A percentile compares a stretch with the other conserved stretches of the same genome.
Evolutionary conservation across 2,329 filamentous ascomycete genomes (phyloP).

Genomic region (Aspergillus fumigatus): DNA sequence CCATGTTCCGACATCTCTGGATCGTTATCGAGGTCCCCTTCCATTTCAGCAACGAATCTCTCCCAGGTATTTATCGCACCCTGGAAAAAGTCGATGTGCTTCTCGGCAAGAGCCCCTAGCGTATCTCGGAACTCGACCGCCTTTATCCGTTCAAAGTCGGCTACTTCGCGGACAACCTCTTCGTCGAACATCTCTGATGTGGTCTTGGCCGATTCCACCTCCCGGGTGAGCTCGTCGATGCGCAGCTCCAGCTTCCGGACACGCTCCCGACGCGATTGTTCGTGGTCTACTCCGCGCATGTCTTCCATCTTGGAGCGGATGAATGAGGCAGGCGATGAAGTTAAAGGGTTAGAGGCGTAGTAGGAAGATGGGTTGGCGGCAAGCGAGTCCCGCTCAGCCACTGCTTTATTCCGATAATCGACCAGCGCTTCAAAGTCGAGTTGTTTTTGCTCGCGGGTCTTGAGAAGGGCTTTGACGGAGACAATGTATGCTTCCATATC

Average conservation of each 20-base stretch:
- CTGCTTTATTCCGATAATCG: constrained; percentile 90
- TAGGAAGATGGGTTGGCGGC: constrained; percentile 59
- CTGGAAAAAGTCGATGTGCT: constrained; percentile 82
- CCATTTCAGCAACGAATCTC: constrained; percentile 82
- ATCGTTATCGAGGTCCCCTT: constrained; percentile 50
- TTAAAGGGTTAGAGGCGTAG: constrained; percentile 49
- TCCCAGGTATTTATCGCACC: constrained; percentile 81
- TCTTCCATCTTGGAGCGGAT: constrained; percentile 94
- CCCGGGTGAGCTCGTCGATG: constrained; percentile 84
- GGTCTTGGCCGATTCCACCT: constrained; percentile 82
- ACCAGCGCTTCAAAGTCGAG: constrained; percentile 95
- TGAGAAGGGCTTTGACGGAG: constrained; percentile 82
- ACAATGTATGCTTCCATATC: constrained; percentile 94
- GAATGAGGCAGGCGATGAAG: constrained; percentile 73
- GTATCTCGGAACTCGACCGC: constrained; percentile 85
- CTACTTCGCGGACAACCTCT: constrained; percentile 87
- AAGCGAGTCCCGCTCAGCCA: constrained; percentile 76
- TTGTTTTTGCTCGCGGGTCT: constrained; percentile 94
- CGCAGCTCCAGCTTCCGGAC: constrained; percentile 85
- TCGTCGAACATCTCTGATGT: constrained; percentile 92
- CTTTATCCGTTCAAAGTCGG: constrained; percentile 96
- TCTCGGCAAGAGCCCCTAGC: constrained; percentile 74
- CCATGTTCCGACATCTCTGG: constrained; percentile 19
- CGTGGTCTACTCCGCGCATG: constrained; percentile 92
- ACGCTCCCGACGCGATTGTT: constrained; percentile 80